phyloP scores from a whole-genome alignment of 352 stramenopile genomes.

The Phytophthora lateralis region DNA sequence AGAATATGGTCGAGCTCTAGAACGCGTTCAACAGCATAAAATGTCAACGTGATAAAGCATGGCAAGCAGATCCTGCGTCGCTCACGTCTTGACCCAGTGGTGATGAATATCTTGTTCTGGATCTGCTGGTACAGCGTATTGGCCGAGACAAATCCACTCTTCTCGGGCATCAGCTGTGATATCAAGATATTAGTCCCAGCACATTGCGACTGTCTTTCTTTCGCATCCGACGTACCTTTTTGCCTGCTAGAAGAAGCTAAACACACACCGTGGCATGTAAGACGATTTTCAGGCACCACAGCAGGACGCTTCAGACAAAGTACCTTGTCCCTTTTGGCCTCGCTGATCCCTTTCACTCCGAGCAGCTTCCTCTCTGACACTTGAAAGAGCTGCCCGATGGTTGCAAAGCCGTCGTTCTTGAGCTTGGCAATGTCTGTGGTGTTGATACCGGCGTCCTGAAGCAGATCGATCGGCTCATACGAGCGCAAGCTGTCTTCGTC shows the following conservation, averaged over 20 bases:
- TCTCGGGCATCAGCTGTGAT: slow-evolving; percentile 70
- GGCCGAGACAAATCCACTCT: slow-evolving; percentile 75
- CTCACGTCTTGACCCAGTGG: slow-evolving; percentile 74
- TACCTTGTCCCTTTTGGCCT: slow-evolving; percentile 89
- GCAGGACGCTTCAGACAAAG: background rate
- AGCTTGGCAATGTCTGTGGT: slow-evolving; percentile 78
- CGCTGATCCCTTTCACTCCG: slow-evolving; percentile 87
- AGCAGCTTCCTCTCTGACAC: slow-evolving; percentile 72
- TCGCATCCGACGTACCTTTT: slow-evolving; percentile 49
- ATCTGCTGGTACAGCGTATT: slow-evolving; percentile 70
- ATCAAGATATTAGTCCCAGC: background rate
- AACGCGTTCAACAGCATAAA: background rate
- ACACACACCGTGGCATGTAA: slow-evolving; percentile 4
- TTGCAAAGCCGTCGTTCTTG: slow-evolving; percentile 81
- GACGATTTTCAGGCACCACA: background rate
- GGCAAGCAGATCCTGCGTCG: background rate
- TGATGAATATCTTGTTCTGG: slow-evolving; percentile 81
- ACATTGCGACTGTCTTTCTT: background rate
- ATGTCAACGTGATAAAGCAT: slow-evolving; percentile 7
- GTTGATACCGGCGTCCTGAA: slow-evolving; percentile 81
- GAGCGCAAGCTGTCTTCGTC: slow-evolving; percentile 60
- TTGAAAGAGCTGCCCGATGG: slow-evolving; percentile 83
- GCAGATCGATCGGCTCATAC: slow-evolving; percentile 75
- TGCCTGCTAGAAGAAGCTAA: slow-evolving; percentile 74
- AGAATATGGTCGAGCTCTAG: slow-evolving; percentile 88